Evolutionary conservation across 345 rosid species (phyloP), one percentile per base, ranked within the genome.

Genomic region (Populus tremula): DNA sequence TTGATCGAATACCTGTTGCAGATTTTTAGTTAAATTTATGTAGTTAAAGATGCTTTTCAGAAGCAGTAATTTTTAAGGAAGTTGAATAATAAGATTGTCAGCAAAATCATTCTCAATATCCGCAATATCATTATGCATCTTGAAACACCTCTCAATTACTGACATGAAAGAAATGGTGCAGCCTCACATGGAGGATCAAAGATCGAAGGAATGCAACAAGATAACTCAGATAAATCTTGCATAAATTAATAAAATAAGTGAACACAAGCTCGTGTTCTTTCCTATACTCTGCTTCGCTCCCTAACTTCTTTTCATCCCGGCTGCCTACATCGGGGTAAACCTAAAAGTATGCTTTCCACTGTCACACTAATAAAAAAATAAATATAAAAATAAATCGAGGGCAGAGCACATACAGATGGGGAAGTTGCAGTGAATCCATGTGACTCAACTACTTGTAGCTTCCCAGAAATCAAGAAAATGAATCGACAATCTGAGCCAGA

Each of bases 401-500:
- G 18, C 3, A 33, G 29, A 9, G 23, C 20, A 29, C 29, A 71
- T 38, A 59, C 41, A 36, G 29, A 1, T 4, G 23, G 27, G 49
- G 41, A 49, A 53, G 72, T 13, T 17, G 63, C 33, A 69, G 62
- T 17, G 29, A 43, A 59, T 39, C 74, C 54, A 41, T 23, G 25
- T 1, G 18, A 50, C 66, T 66, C 73, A 23, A 78, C 62, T 31
- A 71, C 61, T 20, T 18, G 72, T 70, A 43, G 77, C 63, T 70
- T 66, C 75, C 77, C 33, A 64, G 65, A 53, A 65, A 76, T 82
- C 54, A 66, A 21, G 43, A 76, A 78, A 87, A 50, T 18, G 73
- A 77, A 64, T 76, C 36, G 71, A 83, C 63, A 84, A 85, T 90
- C 92, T 89, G 94, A 90, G 87, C 94, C 94, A 79, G 81, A 80